Base-by-base conservation (phyloP, 768 basidiomycete species). In the Tylopilus intermedius region DNA sequence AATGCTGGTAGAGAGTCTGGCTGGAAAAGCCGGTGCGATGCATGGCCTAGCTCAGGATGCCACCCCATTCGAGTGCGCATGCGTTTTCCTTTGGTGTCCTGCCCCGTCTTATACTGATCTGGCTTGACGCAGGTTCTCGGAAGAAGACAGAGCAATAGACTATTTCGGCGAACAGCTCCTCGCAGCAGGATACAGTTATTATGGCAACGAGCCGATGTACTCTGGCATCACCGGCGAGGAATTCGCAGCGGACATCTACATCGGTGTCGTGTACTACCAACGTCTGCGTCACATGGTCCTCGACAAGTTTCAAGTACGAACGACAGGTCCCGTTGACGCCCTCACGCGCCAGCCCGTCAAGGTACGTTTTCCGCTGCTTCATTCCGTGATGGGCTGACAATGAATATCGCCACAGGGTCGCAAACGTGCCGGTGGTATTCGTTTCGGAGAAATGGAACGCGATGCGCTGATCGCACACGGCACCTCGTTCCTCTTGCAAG, bases 141-240 rank as follows among this genome's bases (percentile, higher is more conserved):
- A 99, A 69, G 81, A 92, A 63, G 94, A 99, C 67, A 94, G 90
- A n/a, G 96, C 96, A 0, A 83, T 96, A 48, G 88, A 94, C 59
- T 97, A 97, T 75, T 99, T 99, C 61, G 96, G 96, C 38, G 82
- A 96, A 59, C 96, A 99, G 66, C 83, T 99, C 18, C 74, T 84
- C 39, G 88, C 90, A 21, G 84, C 96, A 13, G 96, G 96, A 8
- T 99, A 97, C 77, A 98, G 97, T 71, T 99, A 97, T 71, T 90
- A 95, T 67, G 96, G 96, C 13, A 97, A 96, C 72, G 96, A 99
- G 69, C 94, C 96, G 5, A 99, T 99, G 96, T 99, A 99, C 71
- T 97, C 95, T 51, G 96, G 96, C 22, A 96, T 99, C 67, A 98
- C 96, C 7, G 96, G 96, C 14, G 82, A 98, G 71, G 96, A 99